Evolutionary conservation across 2,329 filamentous ascomycete species (phyloP).

Genomic region (Aspergillus arachidicola): DNA sequence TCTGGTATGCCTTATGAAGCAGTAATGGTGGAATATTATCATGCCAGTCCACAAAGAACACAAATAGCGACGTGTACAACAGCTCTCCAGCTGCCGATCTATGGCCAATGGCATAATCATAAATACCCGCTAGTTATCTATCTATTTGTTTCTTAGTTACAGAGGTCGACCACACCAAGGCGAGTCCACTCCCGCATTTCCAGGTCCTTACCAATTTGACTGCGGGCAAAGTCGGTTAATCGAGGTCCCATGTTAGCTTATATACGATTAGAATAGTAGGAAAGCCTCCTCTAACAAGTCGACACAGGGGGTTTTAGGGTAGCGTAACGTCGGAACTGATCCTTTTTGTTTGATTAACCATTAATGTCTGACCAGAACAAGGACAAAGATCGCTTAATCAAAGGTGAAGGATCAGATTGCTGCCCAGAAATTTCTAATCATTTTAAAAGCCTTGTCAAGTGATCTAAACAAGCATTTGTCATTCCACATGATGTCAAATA

Average conservation of each 20-base stretch:
- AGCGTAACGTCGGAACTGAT: background rate
- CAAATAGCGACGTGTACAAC: too few relatives aligned
- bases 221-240: conserved; percentile 14
- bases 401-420: background rate
- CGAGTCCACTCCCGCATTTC: too few relatives aligned
- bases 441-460: background rate
- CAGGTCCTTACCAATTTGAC: conserved; percentile 6
- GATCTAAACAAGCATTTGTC: background rate
- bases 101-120: too few relatives aligned
- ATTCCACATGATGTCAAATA: background rate
- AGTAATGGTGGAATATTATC: too few relatives aligned
- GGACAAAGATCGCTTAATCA: background rate
- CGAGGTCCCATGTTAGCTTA: conserved; percentile 15
- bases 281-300: conserved; percentile 19
- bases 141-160: too few relatives aligned
- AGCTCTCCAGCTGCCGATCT: too few relatives aligned
- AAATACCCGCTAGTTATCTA: too few relatives aligned
- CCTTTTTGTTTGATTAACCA: background rate
- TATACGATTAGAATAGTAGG: conserved; percentile 16
- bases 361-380: background rate
- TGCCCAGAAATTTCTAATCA: background rate
- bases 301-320: background rate
- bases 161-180: too few relatives aligned
- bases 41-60: too few relatives aligned
- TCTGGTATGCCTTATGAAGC: too few relatives aligned